Conservation (phyloP, 345 rosid species). For the Bruguiera parviflora region DNA sequence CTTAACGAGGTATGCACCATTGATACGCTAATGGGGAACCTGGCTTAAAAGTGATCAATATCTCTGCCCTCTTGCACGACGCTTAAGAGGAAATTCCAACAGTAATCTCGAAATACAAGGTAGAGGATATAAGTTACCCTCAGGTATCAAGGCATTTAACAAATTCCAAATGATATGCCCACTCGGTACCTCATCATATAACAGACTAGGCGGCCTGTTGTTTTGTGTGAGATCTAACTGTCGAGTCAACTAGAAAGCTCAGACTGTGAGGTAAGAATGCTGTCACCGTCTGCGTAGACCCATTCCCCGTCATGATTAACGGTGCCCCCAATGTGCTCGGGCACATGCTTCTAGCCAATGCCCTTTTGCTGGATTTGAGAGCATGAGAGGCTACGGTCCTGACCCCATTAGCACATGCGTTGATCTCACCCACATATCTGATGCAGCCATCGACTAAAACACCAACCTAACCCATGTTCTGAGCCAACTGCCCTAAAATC, state of each 20-base stretch:
- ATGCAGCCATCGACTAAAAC: constrained; percentile 76
- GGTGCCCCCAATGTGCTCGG: constrained; percentile 56
- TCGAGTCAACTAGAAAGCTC: constrained; percentile 50
- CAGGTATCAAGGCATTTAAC: no score
- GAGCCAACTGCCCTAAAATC: constrained; percentile 67
- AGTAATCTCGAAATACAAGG: neutral
- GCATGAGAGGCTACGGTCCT: constrained; percentile 83
- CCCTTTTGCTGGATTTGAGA: constrained; percentile 72
- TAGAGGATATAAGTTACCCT: neutral
- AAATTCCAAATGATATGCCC: neutral
- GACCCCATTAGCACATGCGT: constrained; percentile 66
- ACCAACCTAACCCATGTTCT: constrained; percentile 83
- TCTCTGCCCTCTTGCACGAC: no score
- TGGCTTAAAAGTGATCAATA: no score
- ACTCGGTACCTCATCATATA: no score
- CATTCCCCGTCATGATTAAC: constrained; percentile 70
- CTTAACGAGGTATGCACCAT: no score
- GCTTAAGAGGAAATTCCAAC: no score
- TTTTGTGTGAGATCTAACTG: neutral
- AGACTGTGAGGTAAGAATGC: constrained; percentile 56
- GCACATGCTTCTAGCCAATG: constrained; percentile 64
- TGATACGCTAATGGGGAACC: no score
- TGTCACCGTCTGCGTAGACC: constrained; percentile 86
- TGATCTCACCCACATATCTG: constrained; percentile 81
- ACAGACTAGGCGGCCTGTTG: neutral